Base-by-base conservation (phyloP, 495 filamentous ascomycete species). In the Lentithecium fluviatile region DNA sequence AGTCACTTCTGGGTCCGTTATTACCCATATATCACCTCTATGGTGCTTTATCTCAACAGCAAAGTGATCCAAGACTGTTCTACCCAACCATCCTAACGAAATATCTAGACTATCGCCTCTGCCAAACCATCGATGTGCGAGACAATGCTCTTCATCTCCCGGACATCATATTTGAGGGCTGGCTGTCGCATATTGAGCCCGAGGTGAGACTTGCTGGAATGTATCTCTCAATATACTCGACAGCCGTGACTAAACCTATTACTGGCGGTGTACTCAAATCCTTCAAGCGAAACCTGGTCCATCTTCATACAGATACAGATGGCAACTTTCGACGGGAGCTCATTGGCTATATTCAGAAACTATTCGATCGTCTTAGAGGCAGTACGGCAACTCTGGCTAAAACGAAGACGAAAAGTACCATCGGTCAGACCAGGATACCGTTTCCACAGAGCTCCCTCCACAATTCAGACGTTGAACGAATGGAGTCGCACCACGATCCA, bases 271-370 rank as follows among this genome's bases (percentile, higher is more conserved):
- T 85, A 0, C 78, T 91, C 2, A 61, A 64, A n/a, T 77, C 84
- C 1, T 78, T 96, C 23, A 73, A 81, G 38, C 74, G 69, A 40
- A 80, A 85, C 36, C 74, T 97, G 0, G 77, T 82, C 2, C 79
- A 83, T 2, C 83, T 95, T 50, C 85, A 91, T 73, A 81, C 86
- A 3, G 91, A 96, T 59, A 84, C 87, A n/a, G 89, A 96, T 65
- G 83, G 93, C 7, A 87, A 91, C 62, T 81, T 88, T 58, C 82
- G 93, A 50, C 85, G 90, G 38, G 89, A 94, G 60, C 76, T 91
- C 1, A 75, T 92, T 52, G 81, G 83, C 34, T 79, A 95, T 61
- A 80, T 89, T 37, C 79, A 85, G 32, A 83, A 88, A 20, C 70
- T 93, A 7, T 58, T 75, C 26, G 70, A 71, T 47, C 69, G 74